A percentile compares a stretch with the other conserved stretches of the same genome.
phyloP scores from a whole-genome alignment of 2,329 filamentous ascomycete genomes.

The Coniochaeta sp. region DNA sequence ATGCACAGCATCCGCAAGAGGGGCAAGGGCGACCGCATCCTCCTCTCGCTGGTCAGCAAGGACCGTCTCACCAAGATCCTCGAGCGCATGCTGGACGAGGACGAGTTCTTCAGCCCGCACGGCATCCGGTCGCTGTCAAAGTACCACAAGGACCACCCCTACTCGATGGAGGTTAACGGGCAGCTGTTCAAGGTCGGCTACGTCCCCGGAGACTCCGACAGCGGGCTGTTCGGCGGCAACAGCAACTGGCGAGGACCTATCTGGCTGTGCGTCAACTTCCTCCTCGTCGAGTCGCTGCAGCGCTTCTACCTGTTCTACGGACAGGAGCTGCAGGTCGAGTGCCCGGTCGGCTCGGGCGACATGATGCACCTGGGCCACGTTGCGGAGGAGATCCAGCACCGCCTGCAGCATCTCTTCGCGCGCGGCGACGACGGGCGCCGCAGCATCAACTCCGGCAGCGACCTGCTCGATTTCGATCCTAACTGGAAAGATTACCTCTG shows the following conservation, averaged over 20 bases:
- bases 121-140: constrained; percentile 91
- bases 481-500: constrained; percentile 91
- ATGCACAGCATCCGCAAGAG: constrained; percentile 89
- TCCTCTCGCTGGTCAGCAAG: constrained; percentile 86
- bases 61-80: constrained; percentile 87
- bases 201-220: constrained; percentile 92
- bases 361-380: constrained; percentile 95
- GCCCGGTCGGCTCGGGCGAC: constrained; percentile 86
- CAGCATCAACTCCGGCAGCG: constrained; percentile 78
- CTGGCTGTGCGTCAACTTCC: constrained; percentile 93
- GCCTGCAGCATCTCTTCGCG: constrained; percentile 84
- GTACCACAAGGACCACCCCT: constrained; percentile 81
- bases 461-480: constrained; percentile 82
- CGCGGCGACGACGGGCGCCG: constrained; percentile 77
- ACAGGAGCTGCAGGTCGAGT: constrained; percentile 80
- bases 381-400: constrained; percentile 90
- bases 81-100: constrained; percentile 85
- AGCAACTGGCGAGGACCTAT: constrained; percentile 97
- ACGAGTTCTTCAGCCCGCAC: constrained; percentile 84
- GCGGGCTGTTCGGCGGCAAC: constrained; percentile 90
- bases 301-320: constrained; percentile 96
- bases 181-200: constrained; percentile 84
- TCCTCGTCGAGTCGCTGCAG: constrained; percentile 89
- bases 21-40: constrained; percentile 80
- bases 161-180: constrained; percentile 92